Conservation (phyloP, 495 filamentous ascomycete species). For the Chaetomium cochliodes region DNA sequence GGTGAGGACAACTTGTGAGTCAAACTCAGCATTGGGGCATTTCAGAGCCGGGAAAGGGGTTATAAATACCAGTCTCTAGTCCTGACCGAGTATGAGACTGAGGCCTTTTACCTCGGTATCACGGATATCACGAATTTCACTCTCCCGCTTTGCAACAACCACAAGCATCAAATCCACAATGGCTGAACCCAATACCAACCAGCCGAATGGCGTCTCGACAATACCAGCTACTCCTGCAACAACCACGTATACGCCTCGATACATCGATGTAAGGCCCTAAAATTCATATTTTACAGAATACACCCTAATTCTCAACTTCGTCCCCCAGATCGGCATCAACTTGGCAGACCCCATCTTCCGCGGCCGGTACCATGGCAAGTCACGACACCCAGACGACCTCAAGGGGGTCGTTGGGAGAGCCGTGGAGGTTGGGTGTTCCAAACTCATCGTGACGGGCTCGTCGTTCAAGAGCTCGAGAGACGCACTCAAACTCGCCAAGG, state of each 20-base stretch:
- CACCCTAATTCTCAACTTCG: slow-evolving; percentile 8
- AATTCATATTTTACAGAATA: not conserved
- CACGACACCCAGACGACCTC: slow-evolving; percentile 77
- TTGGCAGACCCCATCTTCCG: slow-evolving; percentile 83
- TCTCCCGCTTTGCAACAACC: slow-evolving; percentile 1
- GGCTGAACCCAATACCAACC: slow-evolving; percentile 18
- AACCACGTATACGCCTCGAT: slow-evolving; percentile 47
- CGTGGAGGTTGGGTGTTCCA: slow-evolving; percentile 70
- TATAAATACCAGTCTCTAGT: not conserved
- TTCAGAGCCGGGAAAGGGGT: not conserved
- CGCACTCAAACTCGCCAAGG: slow-evolving; percentile 68
- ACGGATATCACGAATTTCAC: slow-evolving; percentile 14
- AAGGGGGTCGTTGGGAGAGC: slow-evolving; percentile 73
- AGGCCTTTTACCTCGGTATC: slow-evolving; percentile 5
- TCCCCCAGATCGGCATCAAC: slow-evolving; percentile 80
- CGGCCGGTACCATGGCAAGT: slow-evolving; percentile 79
- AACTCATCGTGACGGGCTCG: slow-evolving; percentile 93
- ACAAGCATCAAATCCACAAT: slow-evolving; percentile 19
- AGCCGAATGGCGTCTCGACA: slow-evolving; percentile 16
- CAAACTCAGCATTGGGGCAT: not conserved
- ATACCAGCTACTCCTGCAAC: not conserved
- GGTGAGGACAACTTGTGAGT: slow-evolving; percentile 9
- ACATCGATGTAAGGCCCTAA: slow-evolving; percentile 56
- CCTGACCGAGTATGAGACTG: slow-evolving; percentile 23
- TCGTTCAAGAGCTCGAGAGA: slow-evolving; percentile 73